A percentile compares a stretch with the other conserved stretches of the same genome.
phyloP scores from a whole-genome alignment of 2,329 filamentous ascomycete genomes.

The Grosmannia huntii region DNA sequence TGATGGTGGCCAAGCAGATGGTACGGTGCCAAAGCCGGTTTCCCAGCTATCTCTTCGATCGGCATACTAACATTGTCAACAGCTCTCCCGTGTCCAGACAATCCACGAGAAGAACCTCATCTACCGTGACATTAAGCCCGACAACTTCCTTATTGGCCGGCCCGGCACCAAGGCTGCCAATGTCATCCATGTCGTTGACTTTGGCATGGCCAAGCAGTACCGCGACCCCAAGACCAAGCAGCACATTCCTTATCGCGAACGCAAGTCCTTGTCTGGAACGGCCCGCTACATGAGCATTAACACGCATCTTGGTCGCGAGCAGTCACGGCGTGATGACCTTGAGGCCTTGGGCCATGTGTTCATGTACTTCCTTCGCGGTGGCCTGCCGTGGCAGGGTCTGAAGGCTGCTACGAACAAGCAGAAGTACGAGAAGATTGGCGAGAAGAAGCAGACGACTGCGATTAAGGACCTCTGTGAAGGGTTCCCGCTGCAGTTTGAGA shows the following conservation, averaged over 20 bases:
- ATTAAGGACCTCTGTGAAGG: conserved; percentile 96
- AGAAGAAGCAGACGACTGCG: conserved; percentile 97
- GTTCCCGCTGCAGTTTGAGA: conserved; percentile 94
- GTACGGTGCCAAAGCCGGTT: conserved; percentile 28
- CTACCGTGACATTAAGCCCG: conserved; percentile 97
- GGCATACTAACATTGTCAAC: conserved; percentile 3
- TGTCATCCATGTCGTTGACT: conserved; percentile 97
- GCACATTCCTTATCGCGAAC: conserved; percentile 93
- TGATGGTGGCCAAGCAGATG: conserved; percentile 99
- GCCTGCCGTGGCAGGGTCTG: conserved; percentile 58
- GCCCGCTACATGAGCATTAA: conserved; percentile 99
- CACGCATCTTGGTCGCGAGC: conserved; percentile 90
- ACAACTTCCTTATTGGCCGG: conserved; percentile 96
- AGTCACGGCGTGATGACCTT: conserved; percentile 89
- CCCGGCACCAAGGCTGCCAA: conserved; percentile 90
- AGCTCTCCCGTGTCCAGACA: conserved; percentile 79
- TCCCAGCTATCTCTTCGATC: neutral
- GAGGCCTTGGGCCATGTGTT: conserved; percentile 73
- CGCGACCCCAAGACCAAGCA: conserved; percentile 98
- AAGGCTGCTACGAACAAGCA: conserved; percentile 77
- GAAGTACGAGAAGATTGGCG: conserved; percentile 99
- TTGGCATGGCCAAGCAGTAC: conserved; percentile 99
- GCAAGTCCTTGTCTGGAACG: conserved; percentile 92
- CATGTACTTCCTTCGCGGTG: conserved; percentile 62
- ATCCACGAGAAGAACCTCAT: conserved; percentile 99